Percentiles rank a stretch among this genome's conserved stretches.
These are phyloP conservation scores for Alternaria sp. DNA, from an alignment of 2,329 filamentous ascomycete genomes.

Conservation along the genomic window DNA sequence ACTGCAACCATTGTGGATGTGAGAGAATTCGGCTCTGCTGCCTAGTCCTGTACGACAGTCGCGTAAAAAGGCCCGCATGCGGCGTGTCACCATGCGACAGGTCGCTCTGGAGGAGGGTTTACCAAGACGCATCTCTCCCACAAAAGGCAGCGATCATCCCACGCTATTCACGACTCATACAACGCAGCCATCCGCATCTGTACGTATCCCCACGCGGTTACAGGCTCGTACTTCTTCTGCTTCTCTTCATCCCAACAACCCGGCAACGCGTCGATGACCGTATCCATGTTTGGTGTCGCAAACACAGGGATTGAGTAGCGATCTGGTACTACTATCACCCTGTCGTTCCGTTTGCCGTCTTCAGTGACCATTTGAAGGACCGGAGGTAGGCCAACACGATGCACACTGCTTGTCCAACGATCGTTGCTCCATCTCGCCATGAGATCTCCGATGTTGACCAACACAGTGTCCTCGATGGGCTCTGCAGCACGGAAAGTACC, in stretches of 20 bases:
- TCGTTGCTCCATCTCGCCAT: conserved; percentile 50
- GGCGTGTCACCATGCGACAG: neutral
- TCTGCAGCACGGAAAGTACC: conserved; percentile 39
- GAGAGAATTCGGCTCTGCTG: neutral
- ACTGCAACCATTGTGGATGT: neutral
- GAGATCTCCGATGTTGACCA: conserved; percentile 52
- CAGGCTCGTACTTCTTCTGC: conserved; percentile 49
- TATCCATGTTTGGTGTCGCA: conserved; percentile 46
- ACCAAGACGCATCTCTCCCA: neutral
- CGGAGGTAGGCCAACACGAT: conserved; percentile 46
- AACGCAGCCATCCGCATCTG: conserved; percentile 29
- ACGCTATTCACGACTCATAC: conserved; percentile 9
- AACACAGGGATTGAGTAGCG: conserved; percentile 53
- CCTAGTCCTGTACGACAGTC: neutral
- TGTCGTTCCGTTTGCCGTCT: neutral
- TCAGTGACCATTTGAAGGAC: neutral
- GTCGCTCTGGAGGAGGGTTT: neutral
- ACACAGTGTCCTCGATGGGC: conserved; percentile 40
- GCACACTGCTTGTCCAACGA: conserved; percentile 47
- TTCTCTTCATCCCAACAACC: conserved; percentile 32
- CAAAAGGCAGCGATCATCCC: neutral
- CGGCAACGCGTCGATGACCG: conserved; percentile 48
- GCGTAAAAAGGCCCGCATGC: neutral
- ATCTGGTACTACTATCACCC: conserved; percentile 35
- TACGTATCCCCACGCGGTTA: conserved; percentile 47